Evolutionary conservation across 176 grass and related monocot genomes (phyloP), one percentile per base, ranked within the genome.

Genomic region (Zoysia pacifica): DNA sequence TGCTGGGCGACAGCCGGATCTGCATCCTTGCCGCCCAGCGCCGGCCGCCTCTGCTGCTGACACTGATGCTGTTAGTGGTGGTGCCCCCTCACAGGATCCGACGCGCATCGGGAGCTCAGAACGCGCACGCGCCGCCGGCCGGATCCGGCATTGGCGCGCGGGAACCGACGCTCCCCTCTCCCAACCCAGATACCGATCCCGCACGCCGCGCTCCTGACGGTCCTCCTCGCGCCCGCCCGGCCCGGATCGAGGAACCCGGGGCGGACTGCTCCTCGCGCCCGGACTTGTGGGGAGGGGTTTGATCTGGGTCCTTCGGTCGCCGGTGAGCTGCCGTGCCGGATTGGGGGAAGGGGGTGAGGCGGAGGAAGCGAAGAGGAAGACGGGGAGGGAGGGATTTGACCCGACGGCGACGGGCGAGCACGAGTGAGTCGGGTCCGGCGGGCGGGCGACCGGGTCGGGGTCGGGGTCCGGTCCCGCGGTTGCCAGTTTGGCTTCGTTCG

Each of bases 1-100:
- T 93, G 87, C 95, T 93, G 63, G 90, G 95, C 73, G 95, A 98
- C 48, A 98, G 73, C 81, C 95, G 90, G 88, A 98, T 98, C 92
- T 94, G 95, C 95, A 98, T 98, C 95, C 69, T 98, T 78, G 92
- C 86, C 69, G 16, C 19, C 39, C n/a, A 10, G 64, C 67, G 56
- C 45, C 53, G 52, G 44, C 55, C 39, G 84, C 55, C 28, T 42
- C 67, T 18, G 46, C 79, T 53, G 55, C 71, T 43, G 45, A 64
- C 47, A 9, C 62, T 46, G 48, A 59, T 37, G 46, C 65, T 65
- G 38, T 4, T 55, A 14, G 11, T 55, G 52, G 14, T 58, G 6
- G 2, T 19, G 39, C 65, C 11, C 59, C 49, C 59, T 62, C 15
- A 45, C 37, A 2, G 60, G 9, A 44, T 16, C 67, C 47, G 47